Evolutionary conservation across 1,284 basidiomycete genomes (phyloP).

Genomic region (Inonotus hispidus): DNA sequence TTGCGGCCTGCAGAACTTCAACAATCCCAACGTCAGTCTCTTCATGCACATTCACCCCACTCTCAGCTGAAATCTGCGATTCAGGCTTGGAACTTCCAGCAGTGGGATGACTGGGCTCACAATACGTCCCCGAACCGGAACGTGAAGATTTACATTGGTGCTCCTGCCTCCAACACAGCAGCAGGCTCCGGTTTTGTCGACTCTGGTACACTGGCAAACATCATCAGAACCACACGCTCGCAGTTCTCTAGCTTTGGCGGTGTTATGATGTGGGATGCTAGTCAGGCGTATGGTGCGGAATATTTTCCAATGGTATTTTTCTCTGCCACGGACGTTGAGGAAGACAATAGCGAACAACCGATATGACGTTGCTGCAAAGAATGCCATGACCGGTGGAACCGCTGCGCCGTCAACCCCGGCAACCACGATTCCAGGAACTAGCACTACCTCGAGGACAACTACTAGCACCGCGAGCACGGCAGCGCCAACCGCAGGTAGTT

Average conservation of each 20-base stretch:
- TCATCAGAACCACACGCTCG: constrained; percentile 39
- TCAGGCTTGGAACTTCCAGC: constrained; percentile 46
- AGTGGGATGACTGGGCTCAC: constrained; percentile 62
- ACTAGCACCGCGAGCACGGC: constrained; percentile 25
- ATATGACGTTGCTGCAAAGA: constrained; percentile 49
- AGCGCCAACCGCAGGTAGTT: constrained; percentile 33
- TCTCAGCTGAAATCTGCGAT: constrained; percentile 2
- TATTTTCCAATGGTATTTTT: not conserved
- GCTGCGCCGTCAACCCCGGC: constrained; percentile 22
- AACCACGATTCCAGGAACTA: constrained; percentile 23
- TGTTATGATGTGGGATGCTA: constrained; percentile 64
- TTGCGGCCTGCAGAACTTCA: constrained; percentile 42
- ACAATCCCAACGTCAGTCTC: constrained; percentile 35
- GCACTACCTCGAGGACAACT: constrained; percentile 23
- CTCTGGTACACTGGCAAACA: constrained; percentile 38
- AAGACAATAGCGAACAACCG: constrained; percentile 43
- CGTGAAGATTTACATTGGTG: constrained; percentile 61
- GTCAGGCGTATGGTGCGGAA: constrained; percentile 49
- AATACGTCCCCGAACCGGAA: constrained; percentile 49
- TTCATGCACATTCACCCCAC: not conserved
- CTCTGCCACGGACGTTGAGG: constrained; percentile 4
- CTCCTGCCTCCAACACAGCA: constrained; percentile 44
- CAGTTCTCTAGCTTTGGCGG: constrained; percentile 63
- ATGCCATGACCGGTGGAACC: constrained; percentile 35
- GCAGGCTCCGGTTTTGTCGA: constrained; percentile 50